Evolutionary conservation across 2,329 filamentous ascomycete genomes (phyloP).

Genomic region (Thyridium curvatum): DNA sequence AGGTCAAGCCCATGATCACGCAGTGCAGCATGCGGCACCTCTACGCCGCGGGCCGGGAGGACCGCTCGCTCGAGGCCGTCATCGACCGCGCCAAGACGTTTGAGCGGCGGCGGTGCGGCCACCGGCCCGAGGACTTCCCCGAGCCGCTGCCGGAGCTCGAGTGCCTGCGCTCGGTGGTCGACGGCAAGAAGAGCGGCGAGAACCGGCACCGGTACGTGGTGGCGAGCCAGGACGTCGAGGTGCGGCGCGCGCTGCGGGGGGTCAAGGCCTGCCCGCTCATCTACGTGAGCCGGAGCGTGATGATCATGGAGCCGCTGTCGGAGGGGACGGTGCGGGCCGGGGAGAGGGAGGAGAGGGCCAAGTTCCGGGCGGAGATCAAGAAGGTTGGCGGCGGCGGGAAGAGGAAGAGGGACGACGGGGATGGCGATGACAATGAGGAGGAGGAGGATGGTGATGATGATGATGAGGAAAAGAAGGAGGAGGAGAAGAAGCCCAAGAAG

Average conservation of each 20-base stretch:
- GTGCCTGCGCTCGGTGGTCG: slow-evolving; percentile 66
- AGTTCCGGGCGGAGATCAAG: slow-evolving; percentile 67
- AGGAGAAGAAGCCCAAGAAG: slow-evolving; percentile 17
- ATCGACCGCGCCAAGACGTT: slow-evolving; percentile 67
- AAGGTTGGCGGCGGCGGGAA: slow-evolving; percentile 34
- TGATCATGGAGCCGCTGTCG: slow-evolving; percentile 68
- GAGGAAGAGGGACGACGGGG: slow-evolving; percentile 39
- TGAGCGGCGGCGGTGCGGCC: slow-evolving; percentile 72
- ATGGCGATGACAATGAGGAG: slow-evolving; percentile 32
- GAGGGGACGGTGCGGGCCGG: slow-evolving; percentile 56
- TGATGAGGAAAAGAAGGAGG: slow-evolving; percentile 23
- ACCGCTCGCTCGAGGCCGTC: slow-evolving; percentile 28
- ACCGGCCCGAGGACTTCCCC: slow-evolving; percentile 65
- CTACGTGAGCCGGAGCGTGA: slow-evolving; percentile 68
- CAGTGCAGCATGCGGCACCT: slow-evolving; percentile 16
- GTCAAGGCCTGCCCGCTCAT: slow-evolving; percentile 69
- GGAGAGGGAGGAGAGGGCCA: slow-evolving; percentile 63
- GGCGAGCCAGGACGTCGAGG: slow-evolving; percentile 62
- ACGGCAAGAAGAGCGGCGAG: slow-evolving; percentile 56
- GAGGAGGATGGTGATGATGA: slow-evolving; percentile 25
- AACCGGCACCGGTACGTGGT: slow-evolving; percentile 80
- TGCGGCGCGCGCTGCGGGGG: slow-evolving; percentile 57
- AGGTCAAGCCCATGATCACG: slow-evolving; percentile 64
- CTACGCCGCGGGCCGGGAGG: slow-evolving; percentile 7
- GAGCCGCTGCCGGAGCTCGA: slow-evolving; percentile 63